A percentile compares a stretch with the other conserved stretches of the same genome.
Conservation (phyloP, 169 alveolate species). For the Eimeria acervulina region DNA sequence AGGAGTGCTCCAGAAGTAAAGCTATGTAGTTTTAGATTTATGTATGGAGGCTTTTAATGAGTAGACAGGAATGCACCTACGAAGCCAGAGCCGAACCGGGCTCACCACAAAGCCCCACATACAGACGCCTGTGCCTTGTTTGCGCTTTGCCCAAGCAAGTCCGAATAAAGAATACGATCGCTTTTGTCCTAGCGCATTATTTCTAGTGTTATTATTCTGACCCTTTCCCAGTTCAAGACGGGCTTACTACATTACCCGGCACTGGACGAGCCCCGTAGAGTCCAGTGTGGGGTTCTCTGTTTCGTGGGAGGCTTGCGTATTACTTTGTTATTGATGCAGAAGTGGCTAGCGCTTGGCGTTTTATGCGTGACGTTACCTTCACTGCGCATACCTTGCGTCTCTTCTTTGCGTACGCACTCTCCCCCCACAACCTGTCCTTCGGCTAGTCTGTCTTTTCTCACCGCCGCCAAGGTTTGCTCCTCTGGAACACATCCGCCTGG, state of each 20-base stretch:
- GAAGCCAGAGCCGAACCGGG: not conserved
- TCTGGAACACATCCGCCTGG: not conserved
- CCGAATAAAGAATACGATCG: no score
- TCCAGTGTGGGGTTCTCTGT: slow-evolving; percentile 13
- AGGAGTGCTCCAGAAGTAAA: no score
- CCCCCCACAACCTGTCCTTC: not conserved
- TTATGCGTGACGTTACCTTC: not conserved
- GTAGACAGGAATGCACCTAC: not conserved
- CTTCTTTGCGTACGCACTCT: not conserved
- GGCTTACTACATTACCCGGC: not conserved
- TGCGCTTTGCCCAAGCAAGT: not conserved
- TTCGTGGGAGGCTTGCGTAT: not conserved
- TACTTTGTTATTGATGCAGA: slow-evolving; percentile 45
- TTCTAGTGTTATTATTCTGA: not conserved
- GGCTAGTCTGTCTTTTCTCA: not conserved
- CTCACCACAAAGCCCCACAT: not conserved
- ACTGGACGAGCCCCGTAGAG: not conserved
- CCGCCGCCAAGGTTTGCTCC: not conserved
- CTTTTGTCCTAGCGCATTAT: not conserved
- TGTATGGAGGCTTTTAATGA: not conserved
- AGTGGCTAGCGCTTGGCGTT: slow-evolving; percentile 13
- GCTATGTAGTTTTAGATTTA: not conserved
- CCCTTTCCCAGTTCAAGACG: not conserved
- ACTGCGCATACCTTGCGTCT: not conserved
- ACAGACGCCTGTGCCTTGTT: not conserved